Base-by-base conservation (phyloP, 78 protist genomes). In the Chrysochromulina tobinii region DNA sequence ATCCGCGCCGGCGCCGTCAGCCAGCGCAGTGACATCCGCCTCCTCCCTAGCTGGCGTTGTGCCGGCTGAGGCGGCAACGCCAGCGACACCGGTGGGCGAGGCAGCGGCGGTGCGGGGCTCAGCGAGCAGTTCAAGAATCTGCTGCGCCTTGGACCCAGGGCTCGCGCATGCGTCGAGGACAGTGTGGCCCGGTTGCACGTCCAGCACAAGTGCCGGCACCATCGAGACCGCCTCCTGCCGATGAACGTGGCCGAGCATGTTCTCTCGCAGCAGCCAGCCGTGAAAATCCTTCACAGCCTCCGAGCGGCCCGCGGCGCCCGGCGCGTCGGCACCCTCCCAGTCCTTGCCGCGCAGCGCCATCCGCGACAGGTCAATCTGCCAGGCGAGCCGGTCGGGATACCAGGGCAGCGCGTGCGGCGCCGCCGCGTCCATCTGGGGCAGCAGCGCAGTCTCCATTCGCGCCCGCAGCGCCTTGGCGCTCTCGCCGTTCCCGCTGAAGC, bases 91-190 rank as follows among this genome's bases (percentile, higher is more conserved):
- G 21, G 25, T 18, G n/a, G 17, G 68, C 23, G 23, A 6, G 7
- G 21, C 68, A 6, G 21, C n/a, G 25, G 68, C 23, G 7, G 21
- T 3, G 50, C 12, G 25, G 55, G 81, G 17, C 50, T 53, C 53
- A 9, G n/a, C n/a, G 14, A 79, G 87, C 87, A 54, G 2, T 54
- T 88, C 93, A 20, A 94, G 77, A 8, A 92, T 12, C 67, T 94
- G 96, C 64, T 27, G 21, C n/a, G 96, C 6, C 90, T 94, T 94
- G 23, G 95, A 92, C 9, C 96, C 96, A 18, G 96, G 96, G 48
- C 91, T 88, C 17, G 96, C 96, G 90, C 96, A 94, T 92, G 91
- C 59, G 38, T 94, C 96, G 27, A 94, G 61, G n/a, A 94, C 92
- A 18, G 55, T 6, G 61, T 55, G 58, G 2, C 94, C 94, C 4